These are phyloP conservation scores for Canariomyces notabilis DNA, from an alignment of 2,329 filamentous ascomycete species.

Conservation along the genomic window DNA sequence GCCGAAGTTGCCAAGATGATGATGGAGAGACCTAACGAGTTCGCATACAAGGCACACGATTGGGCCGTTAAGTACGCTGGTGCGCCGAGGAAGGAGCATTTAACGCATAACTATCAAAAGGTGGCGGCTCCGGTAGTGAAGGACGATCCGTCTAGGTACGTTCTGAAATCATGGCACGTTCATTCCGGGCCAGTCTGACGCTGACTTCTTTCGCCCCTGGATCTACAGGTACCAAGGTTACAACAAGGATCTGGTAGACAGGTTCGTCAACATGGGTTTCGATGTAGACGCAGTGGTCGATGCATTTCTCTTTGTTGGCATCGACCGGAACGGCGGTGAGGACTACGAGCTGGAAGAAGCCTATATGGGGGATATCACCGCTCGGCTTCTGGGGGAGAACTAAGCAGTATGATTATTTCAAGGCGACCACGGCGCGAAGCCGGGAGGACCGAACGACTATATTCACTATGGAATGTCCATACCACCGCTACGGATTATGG, in stretches of 20 bases:
- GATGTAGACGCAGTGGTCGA: slow-evolving; percentile 79
- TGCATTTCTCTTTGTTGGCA: slow-evolving; percentile 75
- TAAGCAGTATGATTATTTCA: slow-evolving; percentile 5
- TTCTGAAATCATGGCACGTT: not conserved
- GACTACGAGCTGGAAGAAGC: slow-evolving; percentile 86
- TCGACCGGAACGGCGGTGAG: slow-evolving; percentile 69
- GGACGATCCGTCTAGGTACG: slow-evolving; percentile 20
- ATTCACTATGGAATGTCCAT: no score
- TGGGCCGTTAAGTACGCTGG: slow-evolving; percentile 84
- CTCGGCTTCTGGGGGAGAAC: slow-evolving; percentile 72
- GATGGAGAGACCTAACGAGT: slow-evolving; percentile 69
- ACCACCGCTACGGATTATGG: no score
- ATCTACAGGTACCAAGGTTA: slow-evolving; percentile 73
- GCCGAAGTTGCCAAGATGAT: slow-evolving; percentile 92
- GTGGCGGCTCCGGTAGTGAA: slow-evolving; percentile 43
- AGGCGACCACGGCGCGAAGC: not conserved
- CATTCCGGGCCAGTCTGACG: not conserved
- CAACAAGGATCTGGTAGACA: slow-evolving; percentile 74
- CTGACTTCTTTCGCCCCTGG: not conserved
- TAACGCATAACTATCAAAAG: slow-evolving; percentile 34
- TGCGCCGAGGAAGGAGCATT: slow-evolving; percentile 52
- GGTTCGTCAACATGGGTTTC: slow-evolving; percentile 89
- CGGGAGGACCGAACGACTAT: not conserved
- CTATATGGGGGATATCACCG: slow-evolving; percentile 86
- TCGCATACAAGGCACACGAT: slow-evolving; percentile 76